Conservation (phyloP, 2,329 filamentous ascomycete genomes). For the Leptosphaerulina australis region DNA sequence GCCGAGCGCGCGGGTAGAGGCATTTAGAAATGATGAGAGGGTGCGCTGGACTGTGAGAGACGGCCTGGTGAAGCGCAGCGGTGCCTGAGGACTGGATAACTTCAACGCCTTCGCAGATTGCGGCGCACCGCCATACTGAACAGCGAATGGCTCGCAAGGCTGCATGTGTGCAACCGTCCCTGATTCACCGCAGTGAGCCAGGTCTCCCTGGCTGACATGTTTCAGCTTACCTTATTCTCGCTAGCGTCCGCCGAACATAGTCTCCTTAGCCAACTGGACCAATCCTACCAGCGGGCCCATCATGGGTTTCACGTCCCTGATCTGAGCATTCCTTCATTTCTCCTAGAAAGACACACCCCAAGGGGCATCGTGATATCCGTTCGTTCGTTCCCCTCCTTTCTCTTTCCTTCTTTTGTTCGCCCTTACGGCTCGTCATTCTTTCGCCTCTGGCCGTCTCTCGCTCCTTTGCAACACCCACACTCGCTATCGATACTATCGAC, state of each 20-base stretch:
- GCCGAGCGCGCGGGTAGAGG: constrained; percentile 1
- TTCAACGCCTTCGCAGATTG: constrained; percentile 22
- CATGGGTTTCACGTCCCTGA: constrained; percentile 45
- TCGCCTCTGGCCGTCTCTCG: constrained; percentile 27
- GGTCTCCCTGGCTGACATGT: constrained; percentile 38
- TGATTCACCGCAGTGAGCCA: constrained; percentile 19
- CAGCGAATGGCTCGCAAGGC: constrained; percentile 28
- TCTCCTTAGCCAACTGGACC: constrained; percentile 28
- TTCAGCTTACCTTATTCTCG: constrained; percentile 37
- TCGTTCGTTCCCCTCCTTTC: constrained; percentile 32
- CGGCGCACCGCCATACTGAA: constrained; percentile 20
- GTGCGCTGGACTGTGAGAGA: constrained; percentile 7
- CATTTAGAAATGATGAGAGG: constrained; percentile 2
- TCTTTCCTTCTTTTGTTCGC: constrained; percentile 30
- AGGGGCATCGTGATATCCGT: constrained; percentile 37
- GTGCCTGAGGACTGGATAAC: constrained; percentile 19
- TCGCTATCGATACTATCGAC: constrained; percentile 35
- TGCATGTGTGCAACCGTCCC: constrained; percentile 20
- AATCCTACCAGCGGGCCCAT: constrained; percentile 28
- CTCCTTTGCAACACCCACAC: constrained; percentile 34
- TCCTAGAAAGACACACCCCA: constrained; percentile 39
- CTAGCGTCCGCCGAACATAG: constrained; percentile 31
- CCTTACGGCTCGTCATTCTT: constrained; percentile 40
- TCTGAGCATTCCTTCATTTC: constrained; percentile 50
- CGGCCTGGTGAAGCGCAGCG: constrained; percentile 11